A percentile compares a stretch with the other conserved stretches of the same genome.
Evolutionary conservation across 2,329 filamentous ascomycete species (phyloP).

Genomic region (Ascochyta koolunga): DNA sequence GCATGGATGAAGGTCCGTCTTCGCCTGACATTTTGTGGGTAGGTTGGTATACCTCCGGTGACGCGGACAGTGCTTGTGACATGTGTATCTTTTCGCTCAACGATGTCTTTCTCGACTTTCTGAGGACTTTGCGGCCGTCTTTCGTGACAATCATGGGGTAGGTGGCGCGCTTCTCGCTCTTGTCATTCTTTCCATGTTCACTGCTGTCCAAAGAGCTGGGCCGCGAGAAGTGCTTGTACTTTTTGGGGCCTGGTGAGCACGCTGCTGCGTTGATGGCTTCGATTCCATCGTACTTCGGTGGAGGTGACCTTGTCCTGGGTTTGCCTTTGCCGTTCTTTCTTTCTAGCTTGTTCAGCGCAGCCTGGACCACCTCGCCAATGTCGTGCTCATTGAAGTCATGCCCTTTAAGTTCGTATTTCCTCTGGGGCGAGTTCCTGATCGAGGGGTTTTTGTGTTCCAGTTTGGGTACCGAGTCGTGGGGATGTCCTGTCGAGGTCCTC

Average conservation of each 20-base stretch:
- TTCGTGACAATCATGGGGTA: conserved; percentile 12
- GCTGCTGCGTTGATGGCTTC: conserved; percentile 10
- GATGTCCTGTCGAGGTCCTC: conserved; percentile 1
- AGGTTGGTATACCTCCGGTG: not conserved
- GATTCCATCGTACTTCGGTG: conserved; percentile 7
- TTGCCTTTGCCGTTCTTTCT: conserved; percentile 22
- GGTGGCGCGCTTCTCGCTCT: conserved; percentile 1
- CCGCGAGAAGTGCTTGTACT: conserved; percentile 13
- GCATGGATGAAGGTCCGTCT: conserved; percentile 6
- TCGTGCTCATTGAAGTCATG: conserved; percentile 28
- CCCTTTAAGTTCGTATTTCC: conserved; percentile 22
- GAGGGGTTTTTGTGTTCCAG: conserved; percentile 21
- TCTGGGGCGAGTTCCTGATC: conserved; percentile 14
- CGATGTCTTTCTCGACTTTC: not conserved
- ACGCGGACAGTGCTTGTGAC: not conserved
- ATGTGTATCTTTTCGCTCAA: not conserved
- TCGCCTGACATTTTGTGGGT: conserved; percentile 12
- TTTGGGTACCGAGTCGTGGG: conserved; percentile 13
- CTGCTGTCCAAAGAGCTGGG: not conserved
- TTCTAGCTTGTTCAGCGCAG: conserved; percentile 29
- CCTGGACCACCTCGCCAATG: conserved; percentile 25
- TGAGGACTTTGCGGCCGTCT: conserved; percentile 11
- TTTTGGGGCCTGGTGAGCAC: conserved; percentile 4
- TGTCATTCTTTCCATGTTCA: not conserved
- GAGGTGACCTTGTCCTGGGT: conserved; percentile 5